phyloP scores from a whole-genome alignment of 805 yeast genomes.

The Ogataea degrootiae region DNA sequence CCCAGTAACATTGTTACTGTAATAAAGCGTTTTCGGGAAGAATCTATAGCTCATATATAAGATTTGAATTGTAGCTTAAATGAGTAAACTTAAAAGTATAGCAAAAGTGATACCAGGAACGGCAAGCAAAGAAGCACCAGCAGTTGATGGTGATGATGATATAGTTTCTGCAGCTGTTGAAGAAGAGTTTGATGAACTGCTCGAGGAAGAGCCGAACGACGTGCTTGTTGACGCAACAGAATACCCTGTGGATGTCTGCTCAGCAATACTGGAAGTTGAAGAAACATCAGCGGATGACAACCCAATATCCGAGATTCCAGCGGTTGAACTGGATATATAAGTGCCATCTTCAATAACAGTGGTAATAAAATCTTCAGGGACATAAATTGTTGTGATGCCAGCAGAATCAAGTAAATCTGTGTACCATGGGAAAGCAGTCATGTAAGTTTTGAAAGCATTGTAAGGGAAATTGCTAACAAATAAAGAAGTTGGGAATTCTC shows the following conservation, averaged over 20 bases:
- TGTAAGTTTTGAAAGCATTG: slow-evolving; percentile 27
- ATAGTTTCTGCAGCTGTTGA: not conserved
- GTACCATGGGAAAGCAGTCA: slow-evolving; percentile 33
- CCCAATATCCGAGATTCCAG: not conserved
- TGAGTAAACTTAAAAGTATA: too few species aligned
- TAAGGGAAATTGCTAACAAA: slow-evolving; percentile 29
- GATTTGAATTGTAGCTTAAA: too few species aligned
- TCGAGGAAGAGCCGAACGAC: not conserved
- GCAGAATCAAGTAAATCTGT: slow-evolving; percentile 21
- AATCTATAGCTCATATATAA: too few species aligned
- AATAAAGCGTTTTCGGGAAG: too few species aligned
- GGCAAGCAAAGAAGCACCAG: too few species aligned
- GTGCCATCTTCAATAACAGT: slow-evolving; percentile 8
- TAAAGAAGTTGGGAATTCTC: slow-evolving; percentile 21
- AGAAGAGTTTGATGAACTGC: not conserved
- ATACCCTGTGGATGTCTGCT: not conserved
- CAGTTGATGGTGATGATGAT: not conserved
- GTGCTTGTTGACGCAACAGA: too few species aligned
- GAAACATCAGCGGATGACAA: too few species aligned
- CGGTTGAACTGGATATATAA: not conserved
- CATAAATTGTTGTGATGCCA: slow-evolving; percentile 21
- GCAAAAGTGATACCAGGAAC: too few species aligned
- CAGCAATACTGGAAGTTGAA: not conserved
- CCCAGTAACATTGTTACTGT: too few species aligned
- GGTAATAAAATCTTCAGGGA: slow-evolving; percentile 26